Conservation (phyloP, 345 rosid species). For the Eucalyptus viminalis region DNA sequence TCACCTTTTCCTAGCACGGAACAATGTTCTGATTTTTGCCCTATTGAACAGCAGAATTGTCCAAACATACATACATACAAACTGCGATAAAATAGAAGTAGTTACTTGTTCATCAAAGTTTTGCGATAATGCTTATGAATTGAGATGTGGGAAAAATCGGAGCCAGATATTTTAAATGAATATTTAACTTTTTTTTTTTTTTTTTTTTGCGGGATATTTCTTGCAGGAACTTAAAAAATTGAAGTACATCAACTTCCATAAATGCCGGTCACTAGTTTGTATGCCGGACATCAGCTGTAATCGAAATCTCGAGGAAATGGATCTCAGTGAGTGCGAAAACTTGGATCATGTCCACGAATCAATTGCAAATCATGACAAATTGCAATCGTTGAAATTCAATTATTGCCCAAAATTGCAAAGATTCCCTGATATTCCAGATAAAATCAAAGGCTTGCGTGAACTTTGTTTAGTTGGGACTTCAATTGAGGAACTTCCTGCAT, state of each 20-base stretch:
- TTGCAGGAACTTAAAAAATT: neutral
- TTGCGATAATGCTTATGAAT: neutral
- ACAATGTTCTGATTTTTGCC: too few relatives aligned
- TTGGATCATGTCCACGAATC: neutral
- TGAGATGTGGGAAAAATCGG: neutral
- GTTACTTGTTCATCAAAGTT: neutral
- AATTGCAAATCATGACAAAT: fast-evolving
- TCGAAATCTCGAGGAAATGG: neutral
- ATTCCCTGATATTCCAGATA: neutral
- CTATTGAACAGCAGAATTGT: too few relatives aligned
- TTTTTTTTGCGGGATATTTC: neutral
- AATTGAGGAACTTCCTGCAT: too few relatives aligned
- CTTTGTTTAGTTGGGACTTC: too few relatives aligned
- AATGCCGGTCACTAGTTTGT: neutral
- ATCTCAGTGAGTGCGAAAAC: neutral
- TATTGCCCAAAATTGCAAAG: neutral
- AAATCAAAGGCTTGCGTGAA: neutral
- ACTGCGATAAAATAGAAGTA: neutral
- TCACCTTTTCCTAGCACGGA: too few relatives aligned
- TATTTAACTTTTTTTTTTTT: neutral
- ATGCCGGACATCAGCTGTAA: fast-evolving
- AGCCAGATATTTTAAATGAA: neutral
- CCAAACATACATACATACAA: too few relatives aligned
- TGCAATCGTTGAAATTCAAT: neutral
- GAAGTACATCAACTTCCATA: neutral